A percentile compares a stretch with the other conserved stretches of the same genome.
Evolutionary conservation across 306 rosid species (phyloP).

Genomic region (Hippophae gyantsensis): DNA sequence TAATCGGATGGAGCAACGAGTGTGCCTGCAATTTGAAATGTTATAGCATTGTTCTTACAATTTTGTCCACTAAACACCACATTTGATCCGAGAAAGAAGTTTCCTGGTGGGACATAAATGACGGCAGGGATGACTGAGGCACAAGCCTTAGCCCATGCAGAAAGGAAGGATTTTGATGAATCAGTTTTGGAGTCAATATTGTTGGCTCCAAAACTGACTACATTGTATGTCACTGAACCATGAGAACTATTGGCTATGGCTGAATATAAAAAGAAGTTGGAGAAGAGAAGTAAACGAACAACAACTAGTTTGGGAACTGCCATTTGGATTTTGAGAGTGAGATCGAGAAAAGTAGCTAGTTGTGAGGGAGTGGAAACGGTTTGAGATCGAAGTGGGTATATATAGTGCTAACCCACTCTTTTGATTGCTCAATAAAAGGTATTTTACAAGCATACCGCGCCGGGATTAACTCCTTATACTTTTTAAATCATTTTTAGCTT

Average conservation of each 20-base stretch:
- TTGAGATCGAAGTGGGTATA: background rate
- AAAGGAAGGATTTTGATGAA: slow-evolving; percentile 23
- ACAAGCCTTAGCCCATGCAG: slow-evolving; percentile 37
- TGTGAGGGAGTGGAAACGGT: slow-evolving; percentile 16
- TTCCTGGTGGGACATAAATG: slow-evolving; percentile 35
- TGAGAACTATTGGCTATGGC: background rate
- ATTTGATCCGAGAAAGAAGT: slow-evolving; percentile 21
- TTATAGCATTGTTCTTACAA: slow-evolving; percentile 30
- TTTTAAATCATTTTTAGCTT: no score
- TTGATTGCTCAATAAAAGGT: no score
- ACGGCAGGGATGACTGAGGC: slow-evolving; percentile 19
- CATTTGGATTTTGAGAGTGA: background rate
- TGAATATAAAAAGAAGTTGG: background rate
- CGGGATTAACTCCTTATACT: no score
- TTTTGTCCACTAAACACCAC: slow-evolving; percentile 27
- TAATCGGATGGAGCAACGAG: slow-evolving; percentile 37
- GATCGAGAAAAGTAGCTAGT: background rate
- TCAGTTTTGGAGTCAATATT: slow-evolving; percentile 24
- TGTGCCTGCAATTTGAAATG: slow-evolving; percentile 30
- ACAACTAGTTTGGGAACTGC: background rate
- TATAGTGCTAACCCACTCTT: slow-evolving; percentile 5
- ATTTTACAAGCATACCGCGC: no score
- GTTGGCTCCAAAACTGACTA: slow-evolving; percentile 28
- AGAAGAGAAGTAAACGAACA: background rate
- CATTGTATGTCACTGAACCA: slow-evolving; percentile 14